Base-by-base conservation (phyloP, 1,139 yeast species). In the Diutina catenulata region DNA sequence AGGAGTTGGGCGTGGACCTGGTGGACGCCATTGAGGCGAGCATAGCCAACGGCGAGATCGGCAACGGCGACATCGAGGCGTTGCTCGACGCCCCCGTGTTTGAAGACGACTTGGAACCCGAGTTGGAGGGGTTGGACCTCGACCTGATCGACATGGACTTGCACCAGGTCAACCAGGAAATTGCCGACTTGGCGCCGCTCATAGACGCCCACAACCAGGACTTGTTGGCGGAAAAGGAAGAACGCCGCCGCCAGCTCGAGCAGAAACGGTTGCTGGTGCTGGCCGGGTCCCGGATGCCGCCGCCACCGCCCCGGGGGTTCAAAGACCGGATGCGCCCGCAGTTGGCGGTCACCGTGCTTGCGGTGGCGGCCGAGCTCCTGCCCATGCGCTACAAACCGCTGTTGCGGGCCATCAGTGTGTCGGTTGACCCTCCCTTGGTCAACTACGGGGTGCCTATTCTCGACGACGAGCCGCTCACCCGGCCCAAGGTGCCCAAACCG, bases 401-500 rank as follows among this genome's bases (percentile, higher is more conserved):
- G 25, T 25, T 31, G 7, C 35, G 35, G 3, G 35, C 35, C n/a
- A 31, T 31, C 19, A 31, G 25, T 25, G 35, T 31, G 3, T 21
- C 25, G 14, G 15, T 31, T 13, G 35, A 31, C 9, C 35, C 35
- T 14, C 19, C 25, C 15, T 21, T 31, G 18, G 6, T 9, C n/a
- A n/a, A 6, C 9, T 31, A 21, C 21, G 35, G 35, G 7, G 24
- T 19, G 3, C 35, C 35, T 5, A 31, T 31, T 13, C 10, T 31
- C 11, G 35, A 31, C 14, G 65, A 60, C 21, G 56, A 52, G 27
- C 59, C 60, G 5, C 49, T 58, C 6, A 50, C 62, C 37, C 59
- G 62, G 22, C 74, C 76, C 25, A 77, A 74, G 51, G 62, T 62
- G 13, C 72, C 75, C 5, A 73, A 52, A 28, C 50, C 56, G 22